These are phyloP conservation scores for Linum usitatissimum DNA, from an alignment of 345 rosid genomes.

Conservation along the genomic window DNA sequence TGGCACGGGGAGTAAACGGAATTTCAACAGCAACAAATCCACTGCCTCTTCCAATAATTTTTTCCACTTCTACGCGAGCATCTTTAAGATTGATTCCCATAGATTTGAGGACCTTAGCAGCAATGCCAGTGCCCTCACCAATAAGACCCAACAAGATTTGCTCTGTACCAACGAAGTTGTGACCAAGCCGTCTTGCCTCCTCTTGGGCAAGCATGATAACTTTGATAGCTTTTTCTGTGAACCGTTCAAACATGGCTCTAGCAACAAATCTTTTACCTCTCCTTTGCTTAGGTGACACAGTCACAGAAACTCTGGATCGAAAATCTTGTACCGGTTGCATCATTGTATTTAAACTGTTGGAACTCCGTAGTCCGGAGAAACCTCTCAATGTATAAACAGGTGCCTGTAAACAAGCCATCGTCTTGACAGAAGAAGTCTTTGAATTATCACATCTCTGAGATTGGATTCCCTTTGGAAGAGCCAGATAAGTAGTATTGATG, in stretches of 20 bases:
- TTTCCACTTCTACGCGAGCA: constrained; percentile 90
- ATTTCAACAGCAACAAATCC: constrained; percentile 96
- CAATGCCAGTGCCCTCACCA: constrained; percentile 95
- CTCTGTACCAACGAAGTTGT: constrained; percentile 95
- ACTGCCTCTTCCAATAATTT: constrained; percentile 91
- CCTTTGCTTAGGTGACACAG: constrained; percentile 30
- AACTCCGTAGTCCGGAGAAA: constrained; percentile 46
- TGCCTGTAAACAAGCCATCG: constrained; percentile 31
- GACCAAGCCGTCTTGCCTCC: constrained; percentile 94
- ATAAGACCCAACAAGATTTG: constrained; percentile 82
- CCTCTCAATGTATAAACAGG: constrained; percentile 37
- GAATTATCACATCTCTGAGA: constrained; percentile 38
- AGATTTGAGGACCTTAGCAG: constrained; percentile 89
- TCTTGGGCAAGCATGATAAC: constrained; percentile 95
- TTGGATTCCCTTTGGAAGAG: constrained; percentile 27
- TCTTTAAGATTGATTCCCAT: constrained; percentile 96
- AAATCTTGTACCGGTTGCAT: constrained; percentile 32
- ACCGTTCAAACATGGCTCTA: constrained; percentile 89
- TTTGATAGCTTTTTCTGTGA: constrained; percentile 91
- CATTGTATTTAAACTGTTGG: constrained; percentile 37
- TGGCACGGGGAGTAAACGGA: constrained; percentile 97
- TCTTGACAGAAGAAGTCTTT: constrained; percentile 26
- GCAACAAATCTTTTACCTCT: constrained; percentile 38
- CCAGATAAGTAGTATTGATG: constrained; percentile 33
- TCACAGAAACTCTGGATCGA: constrained; percentile 30